Conservation (phyloP, 83 land plant species). For the Thuja plicata region DNA sequence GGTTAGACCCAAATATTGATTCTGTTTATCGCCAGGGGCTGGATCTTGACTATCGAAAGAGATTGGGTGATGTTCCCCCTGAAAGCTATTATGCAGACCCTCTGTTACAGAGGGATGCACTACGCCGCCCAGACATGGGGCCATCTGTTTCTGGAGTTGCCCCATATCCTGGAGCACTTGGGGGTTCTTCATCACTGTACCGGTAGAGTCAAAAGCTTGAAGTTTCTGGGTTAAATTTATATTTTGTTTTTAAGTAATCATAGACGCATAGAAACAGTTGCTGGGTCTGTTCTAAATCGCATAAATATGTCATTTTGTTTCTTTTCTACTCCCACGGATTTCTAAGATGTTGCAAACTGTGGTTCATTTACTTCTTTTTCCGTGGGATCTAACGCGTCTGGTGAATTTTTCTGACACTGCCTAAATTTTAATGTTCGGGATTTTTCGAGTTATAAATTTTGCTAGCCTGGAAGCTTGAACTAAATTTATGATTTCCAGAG, state of each 20-base stretch:
- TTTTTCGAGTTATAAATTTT: neutral
- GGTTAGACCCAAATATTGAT: neutral
- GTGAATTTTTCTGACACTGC: neutral
- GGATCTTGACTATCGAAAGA: neutral
- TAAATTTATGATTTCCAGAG: neutral
- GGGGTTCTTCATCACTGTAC: neutral
- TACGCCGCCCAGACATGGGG: neutral
- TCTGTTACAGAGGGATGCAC: neutral
- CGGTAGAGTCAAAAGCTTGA: neutral
- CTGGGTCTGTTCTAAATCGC: neutral
- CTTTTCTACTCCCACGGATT: neutral
- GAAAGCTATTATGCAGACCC: slow-evolving; percentile 10
- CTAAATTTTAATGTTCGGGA: neutral
- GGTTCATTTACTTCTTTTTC: neutral
- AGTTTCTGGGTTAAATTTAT: neutral
- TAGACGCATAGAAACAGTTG: neutral
- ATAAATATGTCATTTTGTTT: neutral
- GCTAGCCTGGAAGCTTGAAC: neutral
- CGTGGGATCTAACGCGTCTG: neutral
- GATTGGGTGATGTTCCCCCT: neutral
- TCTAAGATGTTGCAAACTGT: neutral
- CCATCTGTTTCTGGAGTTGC: neutral
- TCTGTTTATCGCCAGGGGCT: slow-evolving; percentile 3
- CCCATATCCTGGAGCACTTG: neutral
- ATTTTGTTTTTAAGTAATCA: neutral